These are phyloP conservation scores for Aspergillus kassunensis DNA, from an alignment of 495 filamentous ascomycete genomes.

Conservation along the genomic window DNA sequence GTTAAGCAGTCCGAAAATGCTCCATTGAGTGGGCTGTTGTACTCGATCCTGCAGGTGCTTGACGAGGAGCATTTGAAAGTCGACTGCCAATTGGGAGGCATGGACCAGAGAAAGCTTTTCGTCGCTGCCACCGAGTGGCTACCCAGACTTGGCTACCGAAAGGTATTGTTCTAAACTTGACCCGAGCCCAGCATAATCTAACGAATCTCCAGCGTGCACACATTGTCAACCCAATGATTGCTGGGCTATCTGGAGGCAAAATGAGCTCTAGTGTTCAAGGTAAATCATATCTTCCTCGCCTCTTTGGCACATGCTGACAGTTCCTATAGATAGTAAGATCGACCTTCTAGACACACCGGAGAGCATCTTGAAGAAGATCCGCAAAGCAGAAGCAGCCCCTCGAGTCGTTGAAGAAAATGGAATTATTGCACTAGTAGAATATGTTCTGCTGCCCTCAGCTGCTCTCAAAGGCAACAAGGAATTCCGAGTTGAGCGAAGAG, in stretches of 20 bases:
- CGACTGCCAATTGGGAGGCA: slow-evolving; percentile 66
- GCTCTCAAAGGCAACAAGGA: slow-evolving; percentile 32
- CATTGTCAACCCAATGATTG: slow-evolving; percentile 87
- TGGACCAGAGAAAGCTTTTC: slow-evolving; percentile 89
- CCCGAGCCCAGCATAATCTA: background rate
- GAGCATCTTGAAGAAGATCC: slow-evolving; percentile 69
- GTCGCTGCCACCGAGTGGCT: slow-evolving; percentile 61
- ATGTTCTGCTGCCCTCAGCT: slow-evolving; percentile 71
- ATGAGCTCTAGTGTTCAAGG: slow-evolving; percentile 58
- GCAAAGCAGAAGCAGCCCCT: slow-evolving; percentile 74
- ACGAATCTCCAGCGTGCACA: slow-evolving; percentile 62
- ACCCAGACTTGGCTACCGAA: slow-evolving; percentile 43
- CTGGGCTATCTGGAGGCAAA: slow-evolving; percentile 79
- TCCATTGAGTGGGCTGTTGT: slow-evolving; percentile 74
- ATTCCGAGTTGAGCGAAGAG: slow-evolving; percentile 36
- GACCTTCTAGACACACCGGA: slow-evolving; percentile 81
- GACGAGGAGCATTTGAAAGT: slow-evolving; percentile 88
- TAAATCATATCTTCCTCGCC: slow-evolving; percentile 7
- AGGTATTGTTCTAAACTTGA: slow-evolving; percentile 27
- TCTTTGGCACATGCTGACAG: no score
- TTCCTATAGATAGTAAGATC: slow-evolving; percentile 65
- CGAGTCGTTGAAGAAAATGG: slow-evolving; percentile 80
- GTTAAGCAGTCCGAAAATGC: slow-evolving; percentile 84
- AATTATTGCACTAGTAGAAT: slow-evolving; percentile 76
- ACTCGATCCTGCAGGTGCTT: slow-evolving; percentile 73